Evolutionary conservation across 345 rosid genomes (phyloP).

Genomic region (Zanthoxylum bungeanum): DNA sequence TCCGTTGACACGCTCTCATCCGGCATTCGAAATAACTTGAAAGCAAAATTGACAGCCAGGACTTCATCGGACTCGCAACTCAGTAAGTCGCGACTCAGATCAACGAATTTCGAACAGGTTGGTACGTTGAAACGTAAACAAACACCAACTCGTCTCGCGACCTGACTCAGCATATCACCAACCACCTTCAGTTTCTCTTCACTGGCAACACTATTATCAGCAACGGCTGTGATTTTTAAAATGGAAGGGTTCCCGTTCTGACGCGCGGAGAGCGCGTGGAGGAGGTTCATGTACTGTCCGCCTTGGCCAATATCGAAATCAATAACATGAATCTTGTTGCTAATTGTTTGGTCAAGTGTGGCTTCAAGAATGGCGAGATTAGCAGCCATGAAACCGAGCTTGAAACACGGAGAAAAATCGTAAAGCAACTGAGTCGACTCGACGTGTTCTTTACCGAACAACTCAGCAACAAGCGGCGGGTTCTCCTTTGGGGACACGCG

Average conservation of each 20-base stretch:
- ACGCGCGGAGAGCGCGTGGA: conserved; percentile 63
- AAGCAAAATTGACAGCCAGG: conserved; percentile 79
- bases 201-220: conserved; percentile 33
- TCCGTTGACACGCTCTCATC: conserved; percentile 91
- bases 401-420: conserved; percentile 78
- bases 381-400: conserved; percentile 81
- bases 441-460: conserved; percentile 57
- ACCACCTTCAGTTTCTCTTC: conserved; percentile 52
- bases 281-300: conserved; percentile 64
- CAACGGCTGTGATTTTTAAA: conserved; percentile 71
- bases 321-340: conserved; percentile 53
- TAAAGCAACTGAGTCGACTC: conserved; percentile 57
- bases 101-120: conserved; percentile 37
- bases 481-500: conserved; percentile 48
- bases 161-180: conserved; percentile 38
- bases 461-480: conserved; percentile 51
- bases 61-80: conserved; percentile 65
- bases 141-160: conserved; percentile 42
- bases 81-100: conserved; percentile 61
- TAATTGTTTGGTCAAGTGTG: conserved; percentile 35
- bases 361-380: conserved; percentile 79
- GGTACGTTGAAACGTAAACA: conserved; percentile 49
- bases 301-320: conserved; percentile 87
- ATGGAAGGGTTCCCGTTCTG: conserved; percentile 26
- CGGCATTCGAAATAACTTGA: conserved; percentile 62